Evolutionary conservation across 257 asterid species (phyloP).

Genomic region (Ajuga chamaepitys): DNA sequence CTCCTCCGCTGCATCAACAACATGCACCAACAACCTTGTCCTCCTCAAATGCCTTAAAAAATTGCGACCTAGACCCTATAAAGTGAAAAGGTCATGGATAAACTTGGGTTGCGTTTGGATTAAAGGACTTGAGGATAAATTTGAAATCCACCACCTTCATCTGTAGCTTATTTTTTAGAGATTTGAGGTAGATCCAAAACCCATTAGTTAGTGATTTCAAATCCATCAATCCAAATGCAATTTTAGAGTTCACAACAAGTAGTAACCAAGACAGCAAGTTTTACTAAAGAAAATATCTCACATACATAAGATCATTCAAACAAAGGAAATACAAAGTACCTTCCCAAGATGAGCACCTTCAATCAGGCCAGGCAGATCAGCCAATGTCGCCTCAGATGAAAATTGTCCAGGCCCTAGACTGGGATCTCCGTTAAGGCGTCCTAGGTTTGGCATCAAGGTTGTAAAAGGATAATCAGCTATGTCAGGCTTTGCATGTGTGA

Average conservation of each 20-base stretch:
- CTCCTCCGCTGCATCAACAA: conserved; percentile 73
- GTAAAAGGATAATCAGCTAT: conserved; percentile 98
- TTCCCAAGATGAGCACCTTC: conserved; percentile 99
- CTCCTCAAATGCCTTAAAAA: conserved; percentile 97
- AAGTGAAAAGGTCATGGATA: background rate
- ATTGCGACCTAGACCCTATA: conserved; percentile 97
- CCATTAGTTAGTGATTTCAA: too few species aligned
- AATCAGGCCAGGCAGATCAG: conserved; percentile 96
- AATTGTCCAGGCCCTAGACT: conserved; percentile 67
- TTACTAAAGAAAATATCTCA: background rate
- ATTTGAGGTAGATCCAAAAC: too few species aligned
- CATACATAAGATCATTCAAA: conserved; percentile 21
- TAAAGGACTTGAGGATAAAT: too few species aligned
- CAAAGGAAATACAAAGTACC: conserved; percentile 33
- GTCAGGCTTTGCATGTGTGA: conserved; percentile 88
- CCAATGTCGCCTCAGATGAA: conserved; percentile 90
- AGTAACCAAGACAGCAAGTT: background rate
- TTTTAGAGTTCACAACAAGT: background rate
- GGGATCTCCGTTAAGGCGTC: conserved; percentile 95
- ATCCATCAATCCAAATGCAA: too few species aligned
- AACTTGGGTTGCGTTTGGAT: background rate
- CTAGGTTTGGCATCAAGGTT: conserved; percentile 94
- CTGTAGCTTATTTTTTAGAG: too few species aligned
- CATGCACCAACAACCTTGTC: conserved; percentile 88
- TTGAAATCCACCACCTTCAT: too few species aligned